phyloP scores from a whole-genome alignment of 495 filamentous ascomycete species.

The Cairneyella variabilis region DNA sequence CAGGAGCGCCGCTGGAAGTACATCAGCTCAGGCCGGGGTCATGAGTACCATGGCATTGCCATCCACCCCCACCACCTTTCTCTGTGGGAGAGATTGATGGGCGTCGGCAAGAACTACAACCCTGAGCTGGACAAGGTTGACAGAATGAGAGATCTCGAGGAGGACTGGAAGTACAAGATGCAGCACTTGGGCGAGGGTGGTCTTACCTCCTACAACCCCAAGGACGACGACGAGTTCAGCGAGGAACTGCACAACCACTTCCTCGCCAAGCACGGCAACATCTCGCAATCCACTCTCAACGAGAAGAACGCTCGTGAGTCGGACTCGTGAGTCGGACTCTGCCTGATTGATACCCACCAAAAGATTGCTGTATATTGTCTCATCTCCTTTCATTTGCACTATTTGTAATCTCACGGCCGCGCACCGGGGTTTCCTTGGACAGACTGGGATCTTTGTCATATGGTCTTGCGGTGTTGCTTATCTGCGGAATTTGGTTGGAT shows the following conservation, averaged over 20 bases:
- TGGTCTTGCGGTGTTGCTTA: no score
- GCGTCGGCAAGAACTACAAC: conserved; percentile 72
- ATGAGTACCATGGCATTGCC: conserved; percentile 85
- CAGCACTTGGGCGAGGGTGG: conserved; percentile 5
- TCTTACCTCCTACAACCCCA: no score
- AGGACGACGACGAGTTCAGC: conserved; percentile 15
- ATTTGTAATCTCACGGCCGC: no score
- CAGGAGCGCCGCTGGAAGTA: conserved; percentile 85
- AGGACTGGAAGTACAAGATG: conserved; percentile 54
- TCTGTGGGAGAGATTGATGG: conserved; percentile 69
- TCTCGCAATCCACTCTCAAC: neutral
- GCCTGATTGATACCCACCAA: no score
- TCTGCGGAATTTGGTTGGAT: no score
- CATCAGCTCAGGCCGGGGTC: conserved; percentile 66
- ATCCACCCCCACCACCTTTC: conserved; percentile 82
- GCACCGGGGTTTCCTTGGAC: no score
- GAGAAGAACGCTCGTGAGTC: neutral
- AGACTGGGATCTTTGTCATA: no score
- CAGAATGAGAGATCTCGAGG: conserved; percentile 75
- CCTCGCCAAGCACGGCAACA: neutral
- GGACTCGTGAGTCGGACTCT: no score
- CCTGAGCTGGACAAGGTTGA: conserved; percentile 70
- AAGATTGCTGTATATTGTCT: neutral
- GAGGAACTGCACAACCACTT: conserved; percentile 18
- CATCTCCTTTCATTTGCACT: no score